Evolutionary conservation across 768 basidiomycete species (phyloP), one percentile per base, ranked within the genome.

Genomic region (Tricholoma sp.): DNA sequence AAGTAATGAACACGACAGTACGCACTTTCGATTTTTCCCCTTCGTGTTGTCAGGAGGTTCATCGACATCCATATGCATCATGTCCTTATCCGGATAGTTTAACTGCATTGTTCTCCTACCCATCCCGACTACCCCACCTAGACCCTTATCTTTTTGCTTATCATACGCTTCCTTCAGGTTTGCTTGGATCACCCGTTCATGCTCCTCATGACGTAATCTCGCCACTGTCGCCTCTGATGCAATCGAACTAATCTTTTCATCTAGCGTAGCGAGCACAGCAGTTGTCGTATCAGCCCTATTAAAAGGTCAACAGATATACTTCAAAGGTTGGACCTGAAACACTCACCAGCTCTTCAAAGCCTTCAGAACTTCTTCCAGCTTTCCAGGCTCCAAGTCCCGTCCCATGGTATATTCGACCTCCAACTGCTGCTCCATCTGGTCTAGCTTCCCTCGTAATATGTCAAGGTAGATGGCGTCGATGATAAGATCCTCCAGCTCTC

Each of bases 381-480:
- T 83, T 9, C 83, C 85, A 1, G 88, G 86, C 52, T 87, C 86
- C n/a, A 98, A 74, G 71, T 99, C 96, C 54, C 96, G 74, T 0
- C 96, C 96, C 78, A 94, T 86, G 0, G 89, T 91, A 65, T 92
- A 94, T 70, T 96, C 91, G 34, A 98, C 85, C 70, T 96, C 91
- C 56, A 98, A 78, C 61, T 93, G 87, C 60, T 86, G 83, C 63
- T 91, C 82, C 68, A 91, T 91, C 72, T 98, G 96, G 71, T 98
- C 94, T 50, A 99, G 86, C 66, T 91, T 94, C 9, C 94, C 96
- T 50, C 85, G 84, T 36, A 99, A 78, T 37, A 97, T 76, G 68
- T 92, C 89, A 39, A 91, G 84, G 72, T 98, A 98, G 70, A 98
- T 94, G 10, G 90, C 90, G 65, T 98, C 94, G 69, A 99, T 98